Evolutionary conservation across 1,139 yeast species (phyloP).

Genomic region (Nakaseomyces sp.): DNA sequence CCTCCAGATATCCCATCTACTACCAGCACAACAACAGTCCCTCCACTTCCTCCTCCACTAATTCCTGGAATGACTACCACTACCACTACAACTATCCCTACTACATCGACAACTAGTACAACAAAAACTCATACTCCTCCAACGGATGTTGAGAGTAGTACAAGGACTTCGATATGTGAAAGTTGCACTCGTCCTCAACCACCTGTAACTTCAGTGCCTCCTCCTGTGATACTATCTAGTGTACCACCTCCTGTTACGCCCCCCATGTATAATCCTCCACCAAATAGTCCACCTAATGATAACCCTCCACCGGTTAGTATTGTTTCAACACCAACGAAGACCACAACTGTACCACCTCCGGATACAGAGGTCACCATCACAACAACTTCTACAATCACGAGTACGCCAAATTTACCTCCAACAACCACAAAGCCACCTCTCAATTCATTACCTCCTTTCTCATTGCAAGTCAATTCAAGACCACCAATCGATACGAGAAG

Average conservation of each 20-base stretch:
- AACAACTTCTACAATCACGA: neutral
- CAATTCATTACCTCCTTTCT: neutral
- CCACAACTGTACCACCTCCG: neutral
- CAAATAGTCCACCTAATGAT: too few species aligned
- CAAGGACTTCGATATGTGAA: neutral
- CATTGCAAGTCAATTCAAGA: neutral
- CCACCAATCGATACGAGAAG: conserved; percentile 2
- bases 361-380: neutral
- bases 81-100: conserved; percentile 9
- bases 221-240: neutral
- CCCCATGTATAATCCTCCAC: too few species aligned
- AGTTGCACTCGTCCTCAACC: neutral
- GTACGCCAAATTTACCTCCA: neutral
- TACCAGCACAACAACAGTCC: conserved; percentile 9
- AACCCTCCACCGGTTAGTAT: too few species aligned
- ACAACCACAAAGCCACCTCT: neutral
- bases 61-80: conserved; percentile 10
- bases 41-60: conserved; percentile 7
- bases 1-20: conserved; percentile 3
- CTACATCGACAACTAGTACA: conserved; percentile 7
- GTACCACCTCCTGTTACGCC: neutral
- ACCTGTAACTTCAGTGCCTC: neutral
- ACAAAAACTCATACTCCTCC: neutral
- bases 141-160: neutral
- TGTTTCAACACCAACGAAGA: neutral